phyloP scores from a whole-genome alignment of 1,284 basidiomycete genomes.

The Sporisorium sorghi region DNA sequence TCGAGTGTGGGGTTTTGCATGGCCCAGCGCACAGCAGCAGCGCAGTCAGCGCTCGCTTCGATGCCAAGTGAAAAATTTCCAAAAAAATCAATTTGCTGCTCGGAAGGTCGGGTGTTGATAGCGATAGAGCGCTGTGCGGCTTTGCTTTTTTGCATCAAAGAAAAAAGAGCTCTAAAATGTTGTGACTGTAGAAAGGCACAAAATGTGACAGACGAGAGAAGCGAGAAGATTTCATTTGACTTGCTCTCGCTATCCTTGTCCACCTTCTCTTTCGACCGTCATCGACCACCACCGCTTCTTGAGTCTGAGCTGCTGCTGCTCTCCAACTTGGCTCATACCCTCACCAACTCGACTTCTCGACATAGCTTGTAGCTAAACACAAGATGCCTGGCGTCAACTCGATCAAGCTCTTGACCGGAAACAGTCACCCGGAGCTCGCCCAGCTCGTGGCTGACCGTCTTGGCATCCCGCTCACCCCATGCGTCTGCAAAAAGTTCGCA shows the following conservation, averaged over 20 bases:
- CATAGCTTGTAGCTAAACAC: too few relatives aligned
- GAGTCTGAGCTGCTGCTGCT: neutral
- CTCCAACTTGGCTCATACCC: neutral
- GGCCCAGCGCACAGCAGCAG: too few relatives aligned
- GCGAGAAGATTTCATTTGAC: slow-evolving; percentile 15
- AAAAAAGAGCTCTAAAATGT: slow-evolving; percentile 7
- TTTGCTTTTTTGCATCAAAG: neutral
- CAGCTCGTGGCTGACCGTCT: slow-evolving; percentile 92
- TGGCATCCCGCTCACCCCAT: slow-evolving; percentile 87
- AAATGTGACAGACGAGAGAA: neutral
- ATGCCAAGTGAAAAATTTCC: slow-evolving; percentile 29
- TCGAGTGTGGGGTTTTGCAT: slow-evolving; percentile 6
- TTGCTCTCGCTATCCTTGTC: neutral
- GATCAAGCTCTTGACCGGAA: slow-evolving; percentile 92
- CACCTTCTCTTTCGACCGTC: slow-evolving; percentile 20
- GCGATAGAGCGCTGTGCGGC: neutral
- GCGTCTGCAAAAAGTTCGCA: slow-evolving; percentile 93
- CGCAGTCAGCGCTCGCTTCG: neutral
- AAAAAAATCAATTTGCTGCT: neutral
- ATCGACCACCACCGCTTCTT: slow-evolving; percentile 24
- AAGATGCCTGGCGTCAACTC: slow-evolving; percentile 72
- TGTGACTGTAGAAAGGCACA: slow-evolving; percentile 14
- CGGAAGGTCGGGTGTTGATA: neutral
- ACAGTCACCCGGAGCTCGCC: slow-evolving; percentile 97
- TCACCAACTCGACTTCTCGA: too few relatives aligned